Evolutionary conservation across 352 stramenopile species (phyloP).

Genomic region (Globisporangium camurandrum): DNA sequence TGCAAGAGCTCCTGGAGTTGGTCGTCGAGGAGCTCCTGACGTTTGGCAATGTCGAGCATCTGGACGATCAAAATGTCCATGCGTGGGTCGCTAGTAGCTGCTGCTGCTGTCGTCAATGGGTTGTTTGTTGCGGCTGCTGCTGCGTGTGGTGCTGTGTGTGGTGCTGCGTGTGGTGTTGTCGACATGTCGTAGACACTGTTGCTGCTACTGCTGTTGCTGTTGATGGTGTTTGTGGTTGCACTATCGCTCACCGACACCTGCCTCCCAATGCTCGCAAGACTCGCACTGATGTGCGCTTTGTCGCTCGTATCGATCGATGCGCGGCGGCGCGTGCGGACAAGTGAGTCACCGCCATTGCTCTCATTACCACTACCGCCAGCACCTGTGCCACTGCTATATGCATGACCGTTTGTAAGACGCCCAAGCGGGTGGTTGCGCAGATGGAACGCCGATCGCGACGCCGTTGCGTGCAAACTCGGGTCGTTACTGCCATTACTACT

Average conservation of each 20-base stretch:
- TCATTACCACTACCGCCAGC: too few species aligned
- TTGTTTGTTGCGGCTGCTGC: not conserved
- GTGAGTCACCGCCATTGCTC: not conserved
- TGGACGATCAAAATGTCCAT: slow-evolving; percentile 17
- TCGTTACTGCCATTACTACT: not conserved
- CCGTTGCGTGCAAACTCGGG: too few species aligned
- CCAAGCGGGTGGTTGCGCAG: not conserved
- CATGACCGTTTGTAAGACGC: too few species aligned
- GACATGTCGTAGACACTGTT: too few species aligned
- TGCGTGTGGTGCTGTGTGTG: not conserved
- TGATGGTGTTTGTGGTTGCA: not conserved
- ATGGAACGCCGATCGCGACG: not conserved
- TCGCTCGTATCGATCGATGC: slow-evolving; percentile 6
- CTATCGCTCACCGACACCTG: not conserved
- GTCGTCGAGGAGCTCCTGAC: slow-evolving; percentile 23
- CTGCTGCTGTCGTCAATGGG: not conserved
- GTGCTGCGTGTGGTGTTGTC: not conserved
- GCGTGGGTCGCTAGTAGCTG: slow-evolving; percentile 8
- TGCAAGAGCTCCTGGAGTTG: slow-evolving; percentile 22
- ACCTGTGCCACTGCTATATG: too few species aligned
- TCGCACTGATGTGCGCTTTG: slow-evolving; percentile 2
- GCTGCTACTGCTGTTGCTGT: too few species aligned
- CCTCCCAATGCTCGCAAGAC: slow-evolving; percentile 2
- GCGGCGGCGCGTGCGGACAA: not conserved
- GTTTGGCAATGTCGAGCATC: slow-evolving; percentile 23